phyloP scores from a whole-genome alignment of 345 rosid species.

The Populus pruinosa region DNA sequence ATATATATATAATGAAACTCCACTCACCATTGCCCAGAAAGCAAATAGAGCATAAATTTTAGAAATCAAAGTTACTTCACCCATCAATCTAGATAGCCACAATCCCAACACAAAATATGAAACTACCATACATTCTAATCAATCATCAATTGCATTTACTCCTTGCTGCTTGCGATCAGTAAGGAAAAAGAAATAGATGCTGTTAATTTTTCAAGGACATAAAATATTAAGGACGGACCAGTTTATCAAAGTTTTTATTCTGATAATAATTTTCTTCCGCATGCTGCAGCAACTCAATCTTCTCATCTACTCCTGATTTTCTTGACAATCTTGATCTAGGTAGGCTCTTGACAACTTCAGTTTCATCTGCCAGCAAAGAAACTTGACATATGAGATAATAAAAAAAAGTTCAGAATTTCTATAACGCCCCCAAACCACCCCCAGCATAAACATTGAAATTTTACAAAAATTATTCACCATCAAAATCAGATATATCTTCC shows the following conservation, averaged over 20 bases:
- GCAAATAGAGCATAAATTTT: neutral
- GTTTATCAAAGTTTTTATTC: slow-evolving; percentile 42
- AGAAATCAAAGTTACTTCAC: neutral
- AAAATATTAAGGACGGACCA: slow-evolving; percentile 35
- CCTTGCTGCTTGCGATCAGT: neutral
- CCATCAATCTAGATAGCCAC: neutral
- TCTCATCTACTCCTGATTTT: slow-evolving; percentile 54
- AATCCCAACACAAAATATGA: neutral
- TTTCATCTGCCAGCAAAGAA: slow-evolving; percentile 44
- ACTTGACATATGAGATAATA: slow-evolving; percentile 10
- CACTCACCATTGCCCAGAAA: neutral
- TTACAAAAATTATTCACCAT: slow-evolving; percentile 43
- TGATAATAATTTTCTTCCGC: slow-evolving; percentile 69
- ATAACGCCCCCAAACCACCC: neutral
- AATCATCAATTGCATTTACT: neutral
- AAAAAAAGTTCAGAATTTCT: neutral
- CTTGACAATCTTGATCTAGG: slow-evolving; percentile 42
- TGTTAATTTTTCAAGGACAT: neutral
- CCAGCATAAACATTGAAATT: neutral
- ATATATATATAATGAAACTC: neutral
- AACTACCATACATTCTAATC: no score
- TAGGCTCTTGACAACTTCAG: slow-evolving; percentile 41
- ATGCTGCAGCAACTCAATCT: slow-evolving; percentile 57
- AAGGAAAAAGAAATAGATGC: neutral
- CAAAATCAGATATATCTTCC: slow-evolving; percentile 88